Evolutionary conservation across 78 protist genomes (phyloP), one percentile per base, ranked within the genome.

Genomic region (Dictyostelium purpureum): DNA sequence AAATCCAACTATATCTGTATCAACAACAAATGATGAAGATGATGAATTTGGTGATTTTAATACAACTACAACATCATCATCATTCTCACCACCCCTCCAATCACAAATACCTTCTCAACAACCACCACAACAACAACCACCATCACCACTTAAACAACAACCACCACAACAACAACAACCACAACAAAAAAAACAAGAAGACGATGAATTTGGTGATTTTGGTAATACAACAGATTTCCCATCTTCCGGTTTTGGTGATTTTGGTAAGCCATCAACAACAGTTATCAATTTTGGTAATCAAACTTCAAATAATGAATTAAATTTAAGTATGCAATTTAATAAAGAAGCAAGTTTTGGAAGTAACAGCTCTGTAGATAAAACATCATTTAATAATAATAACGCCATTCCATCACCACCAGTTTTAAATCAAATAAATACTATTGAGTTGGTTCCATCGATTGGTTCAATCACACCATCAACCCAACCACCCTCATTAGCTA

Each of bases 271-370:
- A 11, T 10, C 6, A 47, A 47, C 52, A 47, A 47, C n/a, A 11
- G 10, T 11, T 47, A 47, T 47, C 6, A 47, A 11, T 47, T 6
- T 11, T 11, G n/a, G 10, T 6, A 10, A 10, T 11, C 10, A n/a
- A n/a, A n/a, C n/a, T n/a, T n/a, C 14, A 37, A 71, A 28, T 26
- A 52, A 52, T 51, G 59, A 14, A 78, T 31, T 78, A 43, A 81
- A 79, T 66, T n/a, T 79, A 21, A 66, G 89, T 81, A 40, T 31
- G 19, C 79, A 81, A 52, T 81, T 79, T 79, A 79, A 79, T 24
- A 38, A 79, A 4, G 88, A 16, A 45, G 21, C 40, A 35, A 21
- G 88, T 66, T 19, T 79, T 79, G 77, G 26, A 10, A 42, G 11
- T 49, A 79, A 33, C 4, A 11, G 49, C 6, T n/a, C n/a, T n/a